Conservation (phyloP, 495 filamentous ascomycete species). For the Neurospora sp. region DNA sequence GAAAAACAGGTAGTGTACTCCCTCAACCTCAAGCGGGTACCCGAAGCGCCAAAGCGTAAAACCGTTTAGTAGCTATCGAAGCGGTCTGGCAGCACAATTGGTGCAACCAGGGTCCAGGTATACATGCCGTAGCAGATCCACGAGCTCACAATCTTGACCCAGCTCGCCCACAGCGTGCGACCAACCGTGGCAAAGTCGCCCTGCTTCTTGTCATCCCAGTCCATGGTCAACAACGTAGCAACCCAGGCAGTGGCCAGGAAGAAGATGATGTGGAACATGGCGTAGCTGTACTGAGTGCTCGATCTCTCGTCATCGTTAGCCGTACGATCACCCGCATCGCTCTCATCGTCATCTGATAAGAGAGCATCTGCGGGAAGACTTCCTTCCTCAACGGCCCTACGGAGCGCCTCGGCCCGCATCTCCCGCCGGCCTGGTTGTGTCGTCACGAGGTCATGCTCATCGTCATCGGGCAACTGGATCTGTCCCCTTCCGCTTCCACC, state of each 20-base stretch:
- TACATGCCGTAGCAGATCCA: constrained; percentile 97
- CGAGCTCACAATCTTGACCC: constrained; percentile 97
- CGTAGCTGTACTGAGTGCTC: constrained; percentile 91
- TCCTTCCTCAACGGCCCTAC: constrained; percentile 83
- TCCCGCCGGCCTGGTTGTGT: constrained; percentile 79
- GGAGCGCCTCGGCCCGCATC: constrained; percentile 86
- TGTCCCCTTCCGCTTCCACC: constrained; percentile 48
- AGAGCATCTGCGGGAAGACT: constrained; percentile 85
- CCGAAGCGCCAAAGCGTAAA: neutral
- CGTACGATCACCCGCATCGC: constrained; percentile 46
- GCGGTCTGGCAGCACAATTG: constrained; percentile 73
- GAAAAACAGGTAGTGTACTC: neutral
- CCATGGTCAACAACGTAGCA: constrained; percentile 82
- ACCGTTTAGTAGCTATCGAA: constrained; percentile 46
- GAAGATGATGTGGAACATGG: constrained; percentile 97
- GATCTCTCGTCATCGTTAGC: constrained; percentile 79
- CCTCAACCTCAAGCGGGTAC: neutral
- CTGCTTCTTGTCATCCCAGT: constrained; percentile 49
- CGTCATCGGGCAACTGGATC: constrained; percentile 43
- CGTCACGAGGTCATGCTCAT: constrained; percentile 83
- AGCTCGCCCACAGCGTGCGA: constrained; percentile 92
- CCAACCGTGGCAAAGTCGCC: constrained; percentile 86
- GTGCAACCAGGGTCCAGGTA: constrained; percentile 83
- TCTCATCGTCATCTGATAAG: constrained; percentile 67
- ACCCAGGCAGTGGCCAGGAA: constrained; percentile 94